These are phyloP conservation scores for Rosa lucieae DNA, from an alignment of 306 rosid species.

Conservation along the genomic window DNA sequence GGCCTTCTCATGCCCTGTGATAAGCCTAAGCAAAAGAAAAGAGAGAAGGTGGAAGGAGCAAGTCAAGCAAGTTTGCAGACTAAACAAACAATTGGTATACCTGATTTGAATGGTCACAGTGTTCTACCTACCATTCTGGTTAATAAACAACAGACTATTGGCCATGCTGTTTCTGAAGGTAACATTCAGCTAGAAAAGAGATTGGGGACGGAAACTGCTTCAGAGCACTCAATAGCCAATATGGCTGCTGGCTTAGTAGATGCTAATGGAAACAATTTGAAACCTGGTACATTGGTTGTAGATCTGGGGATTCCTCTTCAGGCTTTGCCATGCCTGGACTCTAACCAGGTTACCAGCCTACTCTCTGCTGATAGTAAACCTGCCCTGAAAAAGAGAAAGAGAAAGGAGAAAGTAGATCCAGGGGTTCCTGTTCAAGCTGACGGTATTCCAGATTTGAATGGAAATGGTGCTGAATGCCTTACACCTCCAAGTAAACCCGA, in stretches of 20 bases:
- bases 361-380: slow-evolving; percentile 20
- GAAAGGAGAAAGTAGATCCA: slow-evolving; percentile 34
- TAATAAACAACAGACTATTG: slow-evolving; percentile 27
- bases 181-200: slow-evolving; percentile 35
- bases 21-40: slow-evolving; percentile 34
- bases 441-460: slow-evolving; percentile 72
- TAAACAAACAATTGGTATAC: slow-evolving; percentile 36
- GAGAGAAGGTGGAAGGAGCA: slow-evolving; percentile 29
- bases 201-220: slow-evolving; percentile 32
- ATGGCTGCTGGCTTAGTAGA: slow-evolving; percentile 17
- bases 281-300: slow-evolving; percentile 38
- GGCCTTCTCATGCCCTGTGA: slow-evolving; percentile 18
- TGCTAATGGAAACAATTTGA: slow-evolving; percentile 22
- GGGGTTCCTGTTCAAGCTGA: slow-evolving; percentile 22
- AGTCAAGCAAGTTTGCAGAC: slow-evolving; percentile 22
- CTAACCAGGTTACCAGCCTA: not conserved
- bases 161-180: slow-evolving; percentile 36
- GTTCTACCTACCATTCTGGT: slow-evolving; percentile 15
- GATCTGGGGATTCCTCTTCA: slow-evolving; percentile 35
- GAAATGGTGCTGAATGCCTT: slow-evolving; percentile 39
- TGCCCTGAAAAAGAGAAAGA: slow-evolving; percentile 43
- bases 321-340: slow-evolving; percentile 10
- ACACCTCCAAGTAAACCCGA: slow-evolving; percentile 36
- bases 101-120: slow-evolving; percentile 50
- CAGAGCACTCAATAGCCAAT: slow-evolving; percentile 18